Evolutionary conservation across 768 basidiomycete species (phyloP).

Genomic region (Boletales sp.): DNA sequence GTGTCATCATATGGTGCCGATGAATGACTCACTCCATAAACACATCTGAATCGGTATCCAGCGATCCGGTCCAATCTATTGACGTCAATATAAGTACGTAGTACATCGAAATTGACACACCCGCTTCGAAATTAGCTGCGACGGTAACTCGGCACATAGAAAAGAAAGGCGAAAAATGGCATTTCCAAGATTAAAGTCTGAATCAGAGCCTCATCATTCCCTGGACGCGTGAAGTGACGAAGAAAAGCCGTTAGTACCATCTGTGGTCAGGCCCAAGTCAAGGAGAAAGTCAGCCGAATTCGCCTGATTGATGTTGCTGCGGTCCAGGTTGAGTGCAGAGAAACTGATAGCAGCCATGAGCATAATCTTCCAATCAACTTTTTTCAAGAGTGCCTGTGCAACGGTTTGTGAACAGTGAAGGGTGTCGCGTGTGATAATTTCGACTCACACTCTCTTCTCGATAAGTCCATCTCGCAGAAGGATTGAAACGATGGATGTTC

Average conservation of each 20-base stretch:
- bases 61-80: slow-evolving; percentile 55
- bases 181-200: slow-evolving; percentile 58
- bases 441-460: slow-evolving; percentile 46
- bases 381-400: slow-evolving; percentile 40
- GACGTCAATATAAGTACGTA: not conserved
- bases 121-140: slow-evolving; percentile 58
- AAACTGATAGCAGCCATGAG: slow-evolving; percentile 54
- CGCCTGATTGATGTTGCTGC: slow-evolving; percentile 53
- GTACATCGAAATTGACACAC: slow-evolving; percentile 25
- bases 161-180: slow-evolving; percentile 50
- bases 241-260: slow-evolving; percentile 26
- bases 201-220: not conserved
- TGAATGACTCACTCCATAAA: slow-evolving; percentile 38
- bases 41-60: slow-evolving; percentile 63
- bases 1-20: not conserved
- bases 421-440: not conserved
- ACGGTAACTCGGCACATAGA: slow-evolving; percentile 57
- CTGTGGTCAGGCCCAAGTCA: slow-evolving; percentile 50
- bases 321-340: slow-evolving; percentile 52
- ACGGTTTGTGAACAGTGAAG: not conserved
- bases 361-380: slow-evolving; percentile 63
- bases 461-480: slow-evolving; percentile 56
- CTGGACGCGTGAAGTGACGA: not conserved
- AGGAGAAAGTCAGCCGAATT: slow-evolving; percentile 55
- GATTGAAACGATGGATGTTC: slow-evolving; percentile 55